A percentile compares a stretch with the other conserved stretches of the same genome.
These are phyloP conservation scores for Eucalyptus paniculata DNA, from an alignment of 345 rosid genomes.

Conservation along the genomic window DNA sequence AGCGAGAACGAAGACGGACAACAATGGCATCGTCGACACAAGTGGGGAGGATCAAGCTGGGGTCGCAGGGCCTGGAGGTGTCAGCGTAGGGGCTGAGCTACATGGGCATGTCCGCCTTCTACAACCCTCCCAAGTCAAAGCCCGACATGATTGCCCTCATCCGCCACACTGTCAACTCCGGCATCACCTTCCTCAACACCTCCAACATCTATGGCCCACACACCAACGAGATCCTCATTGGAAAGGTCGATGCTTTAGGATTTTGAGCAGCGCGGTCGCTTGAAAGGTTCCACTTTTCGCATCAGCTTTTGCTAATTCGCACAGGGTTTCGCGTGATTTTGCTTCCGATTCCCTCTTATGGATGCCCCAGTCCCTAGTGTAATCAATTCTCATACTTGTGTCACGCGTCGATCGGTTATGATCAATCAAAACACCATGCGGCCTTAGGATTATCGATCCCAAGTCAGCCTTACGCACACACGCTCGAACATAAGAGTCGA, in stretches of 20 bases:
- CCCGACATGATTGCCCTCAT: constrained; percentile 31
- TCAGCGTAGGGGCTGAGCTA: background rate
- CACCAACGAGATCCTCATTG: constrained; percentile 32
- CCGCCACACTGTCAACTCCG: constrained; percentile 22
- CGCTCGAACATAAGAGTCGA: too few relatives aligned
- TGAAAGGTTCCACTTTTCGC: too few relatives aligned
- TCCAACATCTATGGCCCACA: constrained; percentile 32
- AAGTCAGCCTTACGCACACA: too few relatives aligned
- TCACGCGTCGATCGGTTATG: accelerated
- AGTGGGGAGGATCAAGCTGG: background rate
- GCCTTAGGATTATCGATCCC: too few relatives aligned
- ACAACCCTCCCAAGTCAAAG: constrained; percentile 17
- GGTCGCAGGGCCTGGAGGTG: background rate
- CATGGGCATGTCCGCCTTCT: constrained; percentile 10
- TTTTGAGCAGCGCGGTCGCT: too few relatives aligned
- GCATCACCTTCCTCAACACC: constrained; percentile 39
- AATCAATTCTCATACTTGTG: too few relatives aligned
- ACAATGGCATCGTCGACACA: accelerated
- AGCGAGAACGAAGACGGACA: background rate
- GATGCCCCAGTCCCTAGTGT: too few relatives aligned
- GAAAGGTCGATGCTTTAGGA: constrained; percentile 3
- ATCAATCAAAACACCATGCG: too few relatives aligned
- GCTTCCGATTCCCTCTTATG: too few relatives aligned
- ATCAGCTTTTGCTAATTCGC: too few relatives aligned
- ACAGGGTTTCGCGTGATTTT: too few relatives aligned